These are phyloP conservation scores for Saksenaea vasiformis DNA, from an alignment of 371 early-diverging fungal genomes.

Conservation along the genomic window DNA sequence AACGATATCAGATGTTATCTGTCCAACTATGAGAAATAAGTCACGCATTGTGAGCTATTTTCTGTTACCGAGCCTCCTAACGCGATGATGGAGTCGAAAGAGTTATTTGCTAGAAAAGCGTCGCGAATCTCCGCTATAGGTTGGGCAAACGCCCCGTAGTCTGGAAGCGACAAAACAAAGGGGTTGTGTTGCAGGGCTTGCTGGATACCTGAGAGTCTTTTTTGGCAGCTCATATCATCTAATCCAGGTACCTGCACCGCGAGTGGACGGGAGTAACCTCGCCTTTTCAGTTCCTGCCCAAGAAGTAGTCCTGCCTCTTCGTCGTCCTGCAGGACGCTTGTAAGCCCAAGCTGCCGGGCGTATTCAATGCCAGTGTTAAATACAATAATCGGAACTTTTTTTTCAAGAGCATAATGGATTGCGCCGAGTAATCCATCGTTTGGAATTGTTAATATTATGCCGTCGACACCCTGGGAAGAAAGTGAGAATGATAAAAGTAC, in stretches of 20 bases:
- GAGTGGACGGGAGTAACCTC: constrained; percentile 14
- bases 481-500: not conserved
- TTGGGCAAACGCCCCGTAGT: constrained; percentile 22
- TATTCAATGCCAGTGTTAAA: constrained; percentile 45
- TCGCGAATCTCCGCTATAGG: constrained; percentile 20
- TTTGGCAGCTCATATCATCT: constrained; percentile 8
- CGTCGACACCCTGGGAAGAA: constrained; percentile 29
- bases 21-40: constrained; percentile 6
- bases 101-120: constrained; percentile 8
- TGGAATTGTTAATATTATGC: constrained; percentile 48
- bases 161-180: constrained; percentile 2
- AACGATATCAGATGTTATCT: constrained; percentile 24
- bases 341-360: constrained; percentile 33
- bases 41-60: not conserved
- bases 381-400: constrained; percentile 45
- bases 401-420: constrained; percentile 29
- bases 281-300: constrained; percentile 35
- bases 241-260: constrained; percentile 13
- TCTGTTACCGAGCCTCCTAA: constrained; percentile 29
- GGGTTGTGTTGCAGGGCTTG: constrained; percentile 6
- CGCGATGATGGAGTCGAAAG: constrained; percentile 32
- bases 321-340: constrained; percentile 49
- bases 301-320: constrained; percentile 35
- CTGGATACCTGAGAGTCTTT: constrained; percentile 6
- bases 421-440: constrained; percentile 39